A percentile compares a stretch with the other conserved stretches of the same genome.
These are phyloP conservation scores for Cyphellophora europaea DNA, from an alignment of 2,329 filamentous ascomycete genomes.

Conservation along the genomic window DNA sequence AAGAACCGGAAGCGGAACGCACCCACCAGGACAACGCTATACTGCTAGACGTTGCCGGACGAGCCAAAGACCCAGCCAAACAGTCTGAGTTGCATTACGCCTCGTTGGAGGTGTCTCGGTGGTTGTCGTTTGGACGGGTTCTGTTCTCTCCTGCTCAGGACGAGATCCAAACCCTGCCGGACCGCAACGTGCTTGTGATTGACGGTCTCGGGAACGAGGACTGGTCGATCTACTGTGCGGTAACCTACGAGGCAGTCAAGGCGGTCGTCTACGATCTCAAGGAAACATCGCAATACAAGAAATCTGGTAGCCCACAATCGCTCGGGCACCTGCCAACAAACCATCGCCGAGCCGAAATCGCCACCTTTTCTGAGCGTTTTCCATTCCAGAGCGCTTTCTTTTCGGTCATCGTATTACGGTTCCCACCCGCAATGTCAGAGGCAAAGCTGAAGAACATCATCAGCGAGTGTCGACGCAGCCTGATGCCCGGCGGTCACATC, in stretches of 20 bases:
- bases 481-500: constrained; percentile 39
- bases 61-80: constrained; percentile 30
- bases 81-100: constrained; percentile 39
- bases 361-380: constrained; percentile 30
- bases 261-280: constrained; percentile 35
- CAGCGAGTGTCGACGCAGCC: constrained; percentile 39
- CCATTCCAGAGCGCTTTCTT: constrained; percentile 40
- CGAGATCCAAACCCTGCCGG: constrained; percentile 29
- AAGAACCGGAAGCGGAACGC: constrained; percentile 21
- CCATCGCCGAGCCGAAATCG: constrained; percentile 24
- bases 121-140: constrained; percentile 41
- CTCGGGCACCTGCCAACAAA: constrained; percentile 12
- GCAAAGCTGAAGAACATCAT: constrained; percentile 32
- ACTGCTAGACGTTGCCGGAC: constrained; percentile 30
- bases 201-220: constrained; percentile 43
- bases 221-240: constrained; percentile 43
- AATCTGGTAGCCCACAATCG: neutral
- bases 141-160: constrained; percentile 41
- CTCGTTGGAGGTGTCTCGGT: constrained; percentile 42
- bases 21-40: constrained; percentile 17
- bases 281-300: constrained; percentile 26
- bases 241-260: constrained; percentile 32
- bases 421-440: constrained; percentile 36
- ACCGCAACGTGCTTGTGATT: constrained; percentile 37
- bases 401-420: constrained; percentile 35